Conservation (phyloP, 2,329 filamentous ascomycete species). For the Pyrenophora graminea region DNA sequence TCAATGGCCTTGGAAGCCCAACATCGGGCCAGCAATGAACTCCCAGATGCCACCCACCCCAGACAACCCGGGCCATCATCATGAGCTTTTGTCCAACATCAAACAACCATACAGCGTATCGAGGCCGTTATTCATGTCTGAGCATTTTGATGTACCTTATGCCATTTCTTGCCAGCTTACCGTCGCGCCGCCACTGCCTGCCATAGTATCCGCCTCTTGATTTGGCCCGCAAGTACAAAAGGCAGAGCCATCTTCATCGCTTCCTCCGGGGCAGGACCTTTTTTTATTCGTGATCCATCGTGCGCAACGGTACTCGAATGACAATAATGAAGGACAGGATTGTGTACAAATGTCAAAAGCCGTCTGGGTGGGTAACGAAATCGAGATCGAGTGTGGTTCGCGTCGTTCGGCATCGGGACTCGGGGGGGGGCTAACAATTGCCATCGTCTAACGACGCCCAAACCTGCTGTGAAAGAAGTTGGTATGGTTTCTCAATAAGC, state of each 20-base stretch:
- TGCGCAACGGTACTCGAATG: constrained; percentile 26
- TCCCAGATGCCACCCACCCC: constrained; percentile 8
- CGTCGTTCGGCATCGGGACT: constrained; percentile 37
- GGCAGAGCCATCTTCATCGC: constrained; percentile 19
- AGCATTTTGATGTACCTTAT: constrained; percentile 1
- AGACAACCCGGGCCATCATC: constrained; percentile 22
- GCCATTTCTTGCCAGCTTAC: constrained; percentile 4
- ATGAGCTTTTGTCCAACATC: constrained; percentile 20
- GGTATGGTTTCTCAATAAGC: constrained; percentile 45
- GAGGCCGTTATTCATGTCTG: constrained; percentile 30
- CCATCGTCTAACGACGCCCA: constrained; percentile 76
- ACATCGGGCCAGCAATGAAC: constrained; percentile 9
- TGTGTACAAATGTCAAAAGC: constrained; percentile 37
- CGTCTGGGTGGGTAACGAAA: constrained; percentile 40
- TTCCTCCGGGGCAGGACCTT: constrained; percentile 11
- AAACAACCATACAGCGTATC: constrained; percentile 32
- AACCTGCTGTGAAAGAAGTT: constrained; percentile 78
- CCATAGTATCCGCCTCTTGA: constrained; percentile 21
- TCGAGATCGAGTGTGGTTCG: constrained; percentile 39
- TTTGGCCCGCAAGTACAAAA: constrained; percentile 33
- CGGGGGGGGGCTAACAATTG: constrained; percentile 40
- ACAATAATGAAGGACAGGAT: constrained; percentile 27
- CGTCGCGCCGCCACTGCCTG: constrained; percentile 3
- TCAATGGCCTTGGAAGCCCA: constrained; percentile 1
- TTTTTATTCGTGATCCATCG: constrained; percentile 6